Conservation (phyloP, 805 yeast species). For the Saturnispora sanitii region DNA sequence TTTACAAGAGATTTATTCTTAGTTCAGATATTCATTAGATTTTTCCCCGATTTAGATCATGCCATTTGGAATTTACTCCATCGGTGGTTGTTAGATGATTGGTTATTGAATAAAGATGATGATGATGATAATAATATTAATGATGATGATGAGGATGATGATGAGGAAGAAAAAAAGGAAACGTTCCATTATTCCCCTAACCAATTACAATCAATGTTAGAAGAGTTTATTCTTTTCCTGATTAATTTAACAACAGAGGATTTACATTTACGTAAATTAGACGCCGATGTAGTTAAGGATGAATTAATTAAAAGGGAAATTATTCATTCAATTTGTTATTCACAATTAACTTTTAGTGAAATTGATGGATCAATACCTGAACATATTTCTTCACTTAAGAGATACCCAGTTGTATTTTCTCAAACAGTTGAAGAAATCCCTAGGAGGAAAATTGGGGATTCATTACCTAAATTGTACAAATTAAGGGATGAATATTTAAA, state of each 20-base stretch:
- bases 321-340: conserved; percentile 75
- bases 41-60: conserved; percentile 40
- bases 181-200: no score
- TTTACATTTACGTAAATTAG: conserved; percentile 40
- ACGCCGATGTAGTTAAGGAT: conserved; percentile 40
- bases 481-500: conserved; percentile 47
- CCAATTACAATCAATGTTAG: conserved; percentile 42
- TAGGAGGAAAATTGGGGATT: conserved; percentile 21
- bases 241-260: conserved; percentile 64
- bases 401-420: conserved; percentile 53
- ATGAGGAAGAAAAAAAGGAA: no score
- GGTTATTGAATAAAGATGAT: conserved; percentile 41
- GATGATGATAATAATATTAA: conserved; percentile 37
- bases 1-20: conserved; percentile 69
- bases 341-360: conserved; percentile 61
- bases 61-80: conserved; percentile 48
- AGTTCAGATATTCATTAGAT: conserved; percentile 49
- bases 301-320: conserved; percentile 55
- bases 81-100: conserved; percentile 58
- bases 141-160: no score
- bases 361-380: conserved; percentile 66
- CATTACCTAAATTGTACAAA: conserved; percentile 40
- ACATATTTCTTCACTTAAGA: conserved; percentile 58
- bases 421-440: conserved; percentile 46
- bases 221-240: conserved; percentile 64